Evolutionary conservation across 805 yeast species (phyloP).

Genomic region (Dipodascus albidus): DNA sequence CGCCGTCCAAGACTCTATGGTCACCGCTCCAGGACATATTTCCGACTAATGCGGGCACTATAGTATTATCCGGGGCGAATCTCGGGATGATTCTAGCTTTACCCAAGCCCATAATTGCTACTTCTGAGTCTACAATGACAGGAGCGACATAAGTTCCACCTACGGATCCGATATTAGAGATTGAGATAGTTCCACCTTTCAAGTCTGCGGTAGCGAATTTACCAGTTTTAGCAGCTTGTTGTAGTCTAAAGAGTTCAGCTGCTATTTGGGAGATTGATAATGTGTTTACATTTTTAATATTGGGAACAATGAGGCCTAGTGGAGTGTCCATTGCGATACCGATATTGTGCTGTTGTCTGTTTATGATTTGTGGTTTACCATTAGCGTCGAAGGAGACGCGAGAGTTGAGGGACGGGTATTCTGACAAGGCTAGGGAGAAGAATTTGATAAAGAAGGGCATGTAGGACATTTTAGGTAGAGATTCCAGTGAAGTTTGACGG

Average conservation of each 20-base stretch:
- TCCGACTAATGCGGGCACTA: conserved; percentile 19
- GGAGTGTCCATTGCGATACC: conserved; percentile 28
- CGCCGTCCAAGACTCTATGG: conserved; percentile 25
- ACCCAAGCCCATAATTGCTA: conserved; percentile 26
- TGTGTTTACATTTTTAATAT: conserved; percentile 20
- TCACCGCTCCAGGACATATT: conserved; percentile 27
- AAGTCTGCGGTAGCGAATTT: conserved; percentile 20
- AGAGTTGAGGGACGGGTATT: conserved; percentile 22
- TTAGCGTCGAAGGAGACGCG: conserved; percentile 12
- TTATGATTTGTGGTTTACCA: conserved; percentile 16
- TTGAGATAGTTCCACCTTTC: conserved; percentile 23
- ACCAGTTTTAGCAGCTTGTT: conserved; percentile 17
- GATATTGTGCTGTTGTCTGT: conserved; percentile 21
- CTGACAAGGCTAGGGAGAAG: conserved; percentile 19
- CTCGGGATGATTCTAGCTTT: conserved; percentile 20
- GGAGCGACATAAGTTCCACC: conserved; percentile 28
- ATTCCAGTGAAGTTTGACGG: conserved; percentile 6
- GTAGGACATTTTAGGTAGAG: conserved; percentile 17
- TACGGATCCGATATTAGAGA: conserved; percentile 25
- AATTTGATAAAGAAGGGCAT: conserved; percentile 28
- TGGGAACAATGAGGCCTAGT: conserved; percentile 24
- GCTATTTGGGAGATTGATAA: conserved; percentile 21
- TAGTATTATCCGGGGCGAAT: conserved; percentile 14
- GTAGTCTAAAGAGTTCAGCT: conserved; percentile 20
- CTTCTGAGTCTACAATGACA: conserved; percentile 23